phyloP scores from a whole-genome alignment of 495 filamentous ascomycete genomes.

The Xylaria intraflava region DNA sequence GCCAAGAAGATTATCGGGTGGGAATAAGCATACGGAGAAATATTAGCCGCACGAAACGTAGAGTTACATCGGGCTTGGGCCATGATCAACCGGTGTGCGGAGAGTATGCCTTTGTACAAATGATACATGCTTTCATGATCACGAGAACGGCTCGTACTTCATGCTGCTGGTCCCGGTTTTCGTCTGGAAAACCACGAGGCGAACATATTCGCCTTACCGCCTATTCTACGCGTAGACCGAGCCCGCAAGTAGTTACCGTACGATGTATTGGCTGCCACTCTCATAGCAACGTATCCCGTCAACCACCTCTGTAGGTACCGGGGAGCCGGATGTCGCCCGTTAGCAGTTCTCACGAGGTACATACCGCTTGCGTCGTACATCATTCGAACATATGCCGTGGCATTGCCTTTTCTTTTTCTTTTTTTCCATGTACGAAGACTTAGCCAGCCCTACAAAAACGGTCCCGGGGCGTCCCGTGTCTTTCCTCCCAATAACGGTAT shows the following conservation, averaged over 20 bases:
- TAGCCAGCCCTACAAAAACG: background rate
- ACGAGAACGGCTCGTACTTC: background rate
- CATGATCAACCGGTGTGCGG: background rate
- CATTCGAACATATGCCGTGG: background rate
- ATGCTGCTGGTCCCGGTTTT: background rate
- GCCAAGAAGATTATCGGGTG: background rate
- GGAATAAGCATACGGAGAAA: background rate
- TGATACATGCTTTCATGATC: background rate
- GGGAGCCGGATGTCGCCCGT: no score
- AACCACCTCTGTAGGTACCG: background rate
- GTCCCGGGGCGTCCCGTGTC: background rate
- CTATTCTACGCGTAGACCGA: background rate
- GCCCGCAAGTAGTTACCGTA: no score
- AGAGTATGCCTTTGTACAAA: background rate
- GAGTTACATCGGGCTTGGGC: background rate
- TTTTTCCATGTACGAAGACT: background rate
- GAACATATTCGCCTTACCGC: background rate
- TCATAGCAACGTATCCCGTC: no score
- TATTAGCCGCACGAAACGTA: background rate
- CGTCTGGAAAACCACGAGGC: background rate
- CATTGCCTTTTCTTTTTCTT: background rate
- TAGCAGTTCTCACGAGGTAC: background rate
- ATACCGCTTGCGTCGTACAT: background rate
- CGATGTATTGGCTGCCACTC: no score
- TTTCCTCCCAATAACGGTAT: background rate